phyloP scores from a whole-genome alignment of 106 monocot genomes.

The Dendrobium nobile region DNA sequence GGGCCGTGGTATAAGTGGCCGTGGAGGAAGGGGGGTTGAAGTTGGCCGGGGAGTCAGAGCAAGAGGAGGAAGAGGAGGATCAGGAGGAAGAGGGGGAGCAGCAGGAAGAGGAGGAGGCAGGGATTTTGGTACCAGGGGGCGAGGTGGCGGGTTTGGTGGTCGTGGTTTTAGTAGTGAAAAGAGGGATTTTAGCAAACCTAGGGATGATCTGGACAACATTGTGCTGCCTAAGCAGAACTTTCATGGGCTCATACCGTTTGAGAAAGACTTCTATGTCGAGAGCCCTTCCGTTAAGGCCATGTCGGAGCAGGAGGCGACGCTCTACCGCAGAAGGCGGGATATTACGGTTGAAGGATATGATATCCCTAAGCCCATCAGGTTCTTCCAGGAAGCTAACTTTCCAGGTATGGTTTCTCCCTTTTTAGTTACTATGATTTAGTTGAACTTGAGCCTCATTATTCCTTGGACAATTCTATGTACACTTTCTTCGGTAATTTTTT shows the following conservation, averaged over 20 bases:
- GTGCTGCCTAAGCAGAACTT: conserved; percentile 76
- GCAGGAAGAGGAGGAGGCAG: conserved; percentile 10
- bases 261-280: conserved; percentile 90
- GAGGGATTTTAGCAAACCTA: conserved; percentile 16
- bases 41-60: conserved; percentile 8
- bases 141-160: conserved; percentile 12
- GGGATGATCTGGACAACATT: conserved; percentile 55
- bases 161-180: conserved; percentile 11
- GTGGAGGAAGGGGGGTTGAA: conserved; percentile 20
- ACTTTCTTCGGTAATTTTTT: no score
- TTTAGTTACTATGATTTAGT: background rate
- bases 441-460: background rate
- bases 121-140: conserved; percentile 8
- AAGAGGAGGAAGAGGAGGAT: conserved; percentile 9
- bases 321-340: conserved; percentile 50
- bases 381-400: conserved; percentile 74
- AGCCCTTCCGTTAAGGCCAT: conserved; percentile 56
- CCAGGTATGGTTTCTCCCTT: conserved; percentile 46
- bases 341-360: conserved; percentile 83
- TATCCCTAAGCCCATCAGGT: conserved; percentile 74
- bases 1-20: background rate
- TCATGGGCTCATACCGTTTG: conserved; percentile 57
- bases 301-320: conserved; percentile 62
- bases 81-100: background rate
- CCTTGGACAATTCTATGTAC: background rate